Evolutionary conservation across 2,329 filamentous ascomycete species (phyloP), one percentile per base, ranked within the genome.

Genomic region (Aureobasidium leucospermi): DNA sequence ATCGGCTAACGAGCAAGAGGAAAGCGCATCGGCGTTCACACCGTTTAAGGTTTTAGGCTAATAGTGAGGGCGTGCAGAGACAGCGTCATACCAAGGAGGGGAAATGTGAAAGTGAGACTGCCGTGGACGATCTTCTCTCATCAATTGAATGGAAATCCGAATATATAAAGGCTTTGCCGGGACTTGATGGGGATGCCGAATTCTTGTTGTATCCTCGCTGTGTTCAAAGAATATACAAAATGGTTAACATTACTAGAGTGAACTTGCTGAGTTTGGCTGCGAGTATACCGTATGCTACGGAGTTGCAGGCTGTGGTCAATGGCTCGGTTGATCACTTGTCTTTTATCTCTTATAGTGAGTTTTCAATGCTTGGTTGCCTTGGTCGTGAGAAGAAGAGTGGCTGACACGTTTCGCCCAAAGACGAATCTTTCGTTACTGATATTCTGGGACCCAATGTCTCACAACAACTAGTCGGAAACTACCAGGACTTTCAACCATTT

Each of bases 171-270:
- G 19, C 11, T 11, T 23, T 31, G 29, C 45, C 32, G 23, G 28
- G n/a, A 13, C 45, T 23, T 23, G 23, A 47, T 47, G 45, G 29
- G 19, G n/a, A 19, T 42, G 39, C 4, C 15, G 11, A 6, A 29
- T 31, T 15, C 6, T 31, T 13, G 13, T 8, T 36, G 34, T 15
- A 42, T 15, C 39, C 39, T 31, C 16, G 29, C 6, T 34, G 29
- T 32, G 1, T 34, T 31, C n/a, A 45, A 15, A 2, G 1, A n/a
- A n/a, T 4, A 36, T 13, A 36, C 29, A 65, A 34, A 31, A 71
- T 71, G 70, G 68, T 71, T 49, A 71, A 70, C 63, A 67, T 72
- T 48, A 71, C 68, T 3, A 58, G 64, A 49, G 69, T 72, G 28
- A 68, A 71, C 55, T 60, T 71, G 45, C 59, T 71, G 49, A 63